Conservation (phyloP, 768 basidiomycete genomes). For the Russula vinacea region DNA sequence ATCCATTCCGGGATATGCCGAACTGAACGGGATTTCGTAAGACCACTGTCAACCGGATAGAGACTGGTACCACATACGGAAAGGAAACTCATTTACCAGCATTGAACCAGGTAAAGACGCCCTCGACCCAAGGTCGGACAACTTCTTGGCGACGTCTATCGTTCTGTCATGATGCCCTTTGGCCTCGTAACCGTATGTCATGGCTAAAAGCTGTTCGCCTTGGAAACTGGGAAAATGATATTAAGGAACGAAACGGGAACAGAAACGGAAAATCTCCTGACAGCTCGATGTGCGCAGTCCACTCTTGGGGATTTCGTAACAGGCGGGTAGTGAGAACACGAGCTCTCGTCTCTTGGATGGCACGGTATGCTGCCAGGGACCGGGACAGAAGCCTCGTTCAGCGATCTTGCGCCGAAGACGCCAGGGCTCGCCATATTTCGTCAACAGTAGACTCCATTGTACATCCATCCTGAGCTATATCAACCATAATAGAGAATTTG, state of each 20-base stretch:
- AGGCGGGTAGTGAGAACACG: constrained; percentile 5
- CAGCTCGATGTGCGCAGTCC: constrained; percentile 11
- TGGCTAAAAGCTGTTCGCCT: constrained; percentile 9
- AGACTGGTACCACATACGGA: constrained; percentile 1
- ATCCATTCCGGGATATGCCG: constrained; percentile 16
- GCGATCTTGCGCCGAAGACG: constrained; percentile 11
- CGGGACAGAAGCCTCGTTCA: constrained; percentile 17
- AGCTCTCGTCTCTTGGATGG: constrained; percentile 6
- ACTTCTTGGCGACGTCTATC: background rate
- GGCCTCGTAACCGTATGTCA: constrained; percentile 20
- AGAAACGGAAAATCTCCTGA: background rate
- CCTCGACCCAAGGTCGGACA: background rate
- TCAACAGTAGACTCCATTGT: background rate
- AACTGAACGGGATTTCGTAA: background rate
- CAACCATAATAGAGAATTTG: background rate
- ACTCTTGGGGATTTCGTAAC: constrained; percentile 6
- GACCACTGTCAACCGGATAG: background rate
- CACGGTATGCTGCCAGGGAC: constrained; percentile 1
- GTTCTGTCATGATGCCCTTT: background rate
- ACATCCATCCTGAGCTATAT: constrained; percentile 3
- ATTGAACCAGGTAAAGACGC: background rate
- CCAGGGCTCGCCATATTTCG: background rate
- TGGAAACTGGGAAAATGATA: constrained; percentile 4
- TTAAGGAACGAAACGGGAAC: background rate
- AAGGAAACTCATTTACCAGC: constrained; percentile 20